phyloP scores from a whole-genome alignment of 768 basidiomycete species.

The Hemileccinum impolitum region DNA sequence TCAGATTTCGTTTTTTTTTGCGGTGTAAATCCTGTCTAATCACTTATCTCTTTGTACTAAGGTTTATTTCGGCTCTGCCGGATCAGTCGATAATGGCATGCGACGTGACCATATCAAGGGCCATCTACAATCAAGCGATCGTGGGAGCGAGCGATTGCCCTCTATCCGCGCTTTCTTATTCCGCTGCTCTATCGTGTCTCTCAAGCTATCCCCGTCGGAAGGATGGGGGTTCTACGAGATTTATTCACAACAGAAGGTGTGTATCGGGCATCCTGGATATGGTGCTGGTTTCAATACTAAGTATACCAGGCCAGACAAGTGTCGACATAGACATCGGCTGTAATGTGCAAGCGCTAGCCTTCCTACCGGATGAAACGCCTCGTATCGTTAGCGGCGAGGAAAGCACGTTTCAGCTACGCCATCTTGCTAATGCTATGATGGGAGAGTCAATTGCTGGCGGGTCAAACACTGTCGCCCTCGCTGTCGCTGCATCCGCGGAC shows the following conservation, averaged over 20 bases:
- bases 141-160: background rate
- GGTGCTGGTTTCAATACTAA: background rate
- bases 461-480: background rate
- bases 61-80: too few relatives aligned
- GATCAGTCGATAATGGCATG: too few relatives aligned
- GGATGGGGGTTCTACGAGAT: constrained; percentile 2
- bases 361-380: constrained; percentile 1
- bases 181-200: background rate
- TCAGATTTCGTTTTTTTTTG: too few relatives aligned
- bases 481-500: constrained; percentile 11
- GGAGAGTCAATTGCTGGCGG: constrained; percentile 8
- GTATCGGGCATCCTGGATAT: background rate
- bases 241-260: constrained; percentile 1
- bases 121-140: background rate
- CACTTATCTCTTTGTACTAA: too few relatives aligned
- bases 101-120: background rate
- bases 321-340: constrained; percentile 4
- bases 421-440: constrained; percentile 1
- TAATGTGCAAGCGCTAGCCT: constrained; percentile 11
- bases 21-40: too few relatives aligned
- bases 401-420: constrained; percentile 6
- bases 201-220: background rate
- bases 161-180: background rate
- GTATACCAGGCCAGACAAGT: background rate
- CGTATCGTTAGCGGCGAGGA: constrained; percentile 13